Conservation (phyloP, 495 filamentous ascomycete species). For the Penicillium maclennaniae region DNA sequence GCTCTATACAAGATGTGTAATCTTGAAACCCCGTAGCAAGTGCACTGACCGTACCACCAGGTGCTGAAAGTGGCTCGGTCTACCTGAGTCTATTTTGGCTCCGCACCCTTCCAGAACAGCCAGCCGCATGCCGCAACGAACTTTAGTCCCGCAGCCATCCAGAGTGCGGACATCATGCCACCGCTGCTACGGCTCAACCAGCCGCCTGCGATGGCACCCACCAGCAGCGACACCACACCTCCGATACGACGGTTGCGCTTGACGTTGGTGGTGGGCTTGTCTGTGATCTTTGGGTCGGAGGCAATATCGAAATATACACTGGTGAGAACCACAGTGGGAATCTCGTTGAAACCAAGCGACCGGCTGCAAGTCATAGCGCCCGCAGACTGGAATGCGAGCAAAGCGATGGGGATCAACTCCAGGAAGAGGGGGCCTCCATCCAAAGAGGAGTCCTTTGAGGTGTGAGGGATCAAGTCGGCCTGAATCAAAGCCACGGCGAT, state of each 20-base stretch:
- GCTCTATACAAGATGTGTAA: background rate
- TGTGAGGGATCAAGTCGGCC: conserved; percentile 43
- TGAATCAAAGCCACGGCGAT: conserved; percentile 58
- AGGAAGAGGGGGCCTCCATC: conserved; percentile 37
- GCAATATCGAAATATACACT: conserved; percentile 66
- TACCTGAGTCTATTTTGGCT: conserved; percentile 13
- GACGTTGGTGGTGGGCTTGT: conserved; percentile 46
- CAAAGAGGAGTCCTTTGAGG: conserved; percentile 21
- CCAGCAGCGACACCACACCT: conserved; percentile 52
- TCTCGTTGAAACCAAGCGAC: conserved; percentile 60
- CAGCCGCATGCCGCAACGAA: conserved; percentile 39
- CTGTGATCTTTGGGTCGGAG: conserved; percentile 52
- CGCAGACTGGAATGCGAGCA: conserved; percentile 68
- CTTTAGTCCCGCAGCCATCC: conserved; percentile 59
- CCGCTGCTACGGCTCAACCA: conserved; percentile 56
- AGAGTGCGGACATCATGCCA: conserved; percentile 53
- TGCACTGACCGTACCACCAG: background rate
- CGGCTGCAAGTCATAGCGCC: conserved; percentile 65
- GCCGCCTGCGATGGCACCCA: conserved; percentile 61
- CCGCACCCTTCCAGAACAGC: conserved; percentile 40
- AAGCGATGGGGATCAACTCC: conserved; percentile 53
- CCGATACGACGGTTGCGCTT: conserved; percentile 62
- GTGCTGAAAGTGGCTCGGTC: background rate
- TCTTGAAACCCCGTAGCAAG: background rate
- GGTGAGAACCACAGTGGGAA: conserved; percentile 71